These are phyloP conservation scores for Agarophyton chilense DNA, from an alignment of 23 red algal species.

Conservation along the genomic window DNA sequence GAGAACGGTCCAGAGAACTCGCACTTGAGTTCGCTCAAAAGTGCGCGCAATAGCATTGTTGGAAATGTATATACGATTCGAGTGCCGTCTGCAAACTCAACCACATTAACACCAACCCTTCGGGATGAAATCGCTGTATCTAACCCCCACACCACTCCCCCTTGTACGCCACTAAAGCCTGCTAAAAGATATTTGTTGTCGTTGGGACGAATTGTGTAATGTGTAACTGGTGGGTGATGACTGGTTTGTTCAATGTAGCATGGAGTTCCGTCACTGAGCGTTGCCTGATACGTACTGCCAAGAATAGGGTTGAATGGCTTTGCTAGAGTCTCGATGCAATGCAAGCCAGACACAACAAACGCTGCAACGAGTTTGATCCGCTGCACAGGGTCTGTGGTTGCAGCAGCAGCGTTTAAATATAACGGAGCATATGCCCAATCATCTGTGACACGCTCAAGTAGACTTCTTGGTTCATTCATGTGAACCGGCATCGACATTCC, in stretches of 20 bases:
- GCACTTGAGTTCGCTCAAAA: conserved; percentile 44
- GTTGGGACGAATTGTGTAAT: conserved; percentile 40
- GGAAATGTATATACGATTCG: conserved; percentile 60
- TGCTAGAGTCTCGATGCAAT: conserved; percentile 62
- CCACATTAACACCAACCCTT: conserved; percentile 63
- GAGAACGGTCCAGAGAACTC: conserved; percentile 39
- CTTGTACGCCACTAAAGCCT: conserved; percentile 57
- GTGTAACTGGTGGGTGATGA: conserved; percentile 82
- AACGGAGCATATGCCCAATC: conserved; percentile 74
- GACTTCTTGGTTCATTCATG: conserved; percentile 69
- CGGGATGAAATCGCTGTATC: conserved; percentile 54
- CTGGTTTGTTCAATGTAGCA: conserved; percentile 59
- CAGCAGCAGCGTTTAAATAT: conserved; percentile 66
- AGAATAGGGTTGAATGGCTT: conserved; percentile 94
- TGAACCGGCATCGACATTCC: conserved; percentile 66
- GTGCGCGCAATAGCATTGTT: conserved; percentile 48
- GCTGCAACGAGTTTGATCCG: conserved; percentile 64
- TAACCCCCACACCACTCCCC: conserved; percentile 39
- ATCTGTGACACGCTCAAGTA: conserved; percentile 69
- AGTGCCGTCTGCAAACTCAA: conserved; percentile 63
- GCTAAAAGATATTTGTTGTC: conserved; percentile 34
- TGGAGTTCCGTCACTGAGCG: conserved; percentile 36
- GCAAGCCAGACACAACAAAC: conserved; percentile 86
- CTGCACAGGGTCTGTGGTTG: conserved; percentile 35
- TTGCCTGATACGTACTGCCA: conserved; percentile 78